Conservation (phyloP, 208 protist genomes). For the Wallacemonas sp. region DNA sequence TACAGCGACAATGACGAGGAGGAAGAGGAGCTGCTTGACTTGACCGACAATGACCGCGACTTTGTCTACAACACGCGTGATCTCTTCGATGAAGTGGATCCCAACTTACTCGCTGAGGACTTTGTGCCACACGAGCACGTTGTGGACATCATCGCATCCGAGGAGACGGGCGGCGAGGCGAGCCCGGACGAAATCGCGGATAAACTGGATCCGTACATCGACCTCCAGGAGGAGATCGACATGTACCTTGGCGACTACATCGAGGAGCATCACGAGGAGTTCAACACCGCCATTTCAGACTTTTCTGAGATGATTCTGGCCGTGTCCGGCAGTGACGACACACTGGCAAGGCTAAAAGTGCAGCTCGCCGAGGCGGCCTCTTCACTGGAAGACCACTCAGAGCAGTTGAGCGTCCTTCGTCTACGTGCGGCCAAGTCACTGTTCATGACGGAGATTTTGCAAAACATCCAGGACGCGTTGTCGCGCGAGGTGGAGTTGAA, state of each 20-base stretch:
- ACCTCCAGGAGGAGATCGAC: conserved; percentile 66
- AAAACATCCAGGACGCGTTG: conserved; percentile 50
- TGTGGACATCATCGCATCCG: conserved; percentile 62
- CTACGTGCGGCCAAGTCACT: conserved; percentile 70
- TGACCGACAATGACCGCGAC: conserved; percentile 38
- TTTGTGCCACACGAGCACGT: conserved; percentile 85
- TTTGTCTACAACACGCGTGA: conserved; percentile 64
- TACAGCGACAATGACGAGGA: conserved; percentile 20
- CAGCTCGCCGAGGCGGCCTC: conserved; percentile 45
- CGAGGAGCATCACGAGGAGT: conserved; percentile 73
- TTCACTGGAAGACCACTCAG: conserved; percentile 65
- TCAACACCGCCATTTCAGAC: conserved; percentile 72
- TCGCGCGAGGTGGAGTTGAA: conserved; percentile 53
- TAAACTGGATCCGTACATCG: conserved; percentile 52
- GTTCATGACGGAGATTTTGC: conserved; percentile 62
- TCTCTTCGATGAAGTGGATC: conserved; percentile 74
- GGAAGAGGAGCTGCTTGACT: conserved; percentile 37
- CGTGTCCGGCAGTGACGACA: conserved; percentile 78
- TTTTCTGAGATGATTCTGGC: conserved; percentile 87
- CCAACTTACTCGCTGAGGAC: conserved; percentile 43
- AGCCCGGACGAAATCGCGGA: conserved; percentile 64
- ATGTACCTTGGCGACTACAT: conserved; percentile 69
- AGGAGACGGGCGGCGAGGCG: conserved; percentile 52
- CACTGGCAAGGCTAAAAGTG: conserved; percentile 67
- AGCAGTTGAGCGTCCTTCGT: conserved; percentile 71